A percentile compares a stretch with the other conserved stretches of the same genome.
phyloP scores from a whole-genome alignment of 345 rosid genomes.

The Luvunga scandens region DNA sequence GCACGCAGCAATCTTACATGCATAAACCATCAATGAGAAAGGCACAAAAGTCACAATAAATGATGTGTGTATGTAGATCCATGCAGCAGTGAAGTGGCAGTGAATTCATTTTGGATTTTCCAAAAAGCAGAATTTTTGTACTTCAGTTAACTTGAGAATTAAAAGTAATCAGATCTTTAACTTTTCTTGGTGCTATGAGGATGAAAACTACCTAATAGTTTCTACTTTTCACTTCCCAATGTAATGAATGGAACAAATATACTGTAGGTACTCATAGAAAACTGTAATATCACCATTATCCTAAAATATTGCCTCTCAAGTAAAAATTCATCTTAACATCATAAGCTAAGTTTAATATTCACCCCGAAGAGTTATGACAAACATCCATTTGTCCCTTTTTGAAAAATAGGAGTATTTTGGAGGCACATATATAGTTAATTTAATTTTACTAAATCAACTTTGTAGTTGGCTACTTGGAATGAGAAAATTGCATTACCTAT shows the following conservation, averaged over 20 bases:
- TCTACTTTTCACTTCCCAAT: not conserved
- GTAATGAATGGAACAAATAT: no score
- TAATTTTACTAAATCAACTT: not conserved
- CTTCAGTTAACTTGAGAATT: not conserved
- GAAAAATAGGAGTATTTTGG: not conserved
- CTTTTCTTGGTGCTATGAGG: no score
- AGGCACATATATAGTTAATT: not conserved
- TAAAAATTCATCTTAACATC: not conserved
- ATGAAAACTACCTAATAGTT: no score
- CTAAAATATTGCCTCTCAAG: not conserved
- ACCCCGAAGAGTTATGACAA: not conserved
- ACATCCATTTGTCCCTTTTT: not conserved
- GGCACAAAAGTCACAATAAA: not conserved
- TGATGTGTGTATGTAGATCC: not conserved
- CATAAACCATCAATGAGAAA: not conserved
- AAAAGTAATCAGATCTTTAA: not conserved
- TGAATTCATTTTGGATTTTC: not conserved
- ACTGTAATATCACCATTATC: not conserved
- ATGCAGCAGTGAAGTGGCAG: not conserved
- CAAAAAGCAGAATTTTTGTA: not conserved
- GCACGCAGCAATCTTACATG: not conserved
- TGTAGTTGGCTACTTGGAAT: not conserved
- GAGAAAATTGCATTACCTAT: slow-evolving; percentile 41
- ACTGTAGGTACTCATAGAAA: not conserved
- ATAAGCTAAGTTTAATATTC: not conserved